Evolutionary conservation across 441 rosid genomes (phyloP), one percentile per base, ranked within the genome.

Genomic region (Eutrema salsugineum): DNA sequence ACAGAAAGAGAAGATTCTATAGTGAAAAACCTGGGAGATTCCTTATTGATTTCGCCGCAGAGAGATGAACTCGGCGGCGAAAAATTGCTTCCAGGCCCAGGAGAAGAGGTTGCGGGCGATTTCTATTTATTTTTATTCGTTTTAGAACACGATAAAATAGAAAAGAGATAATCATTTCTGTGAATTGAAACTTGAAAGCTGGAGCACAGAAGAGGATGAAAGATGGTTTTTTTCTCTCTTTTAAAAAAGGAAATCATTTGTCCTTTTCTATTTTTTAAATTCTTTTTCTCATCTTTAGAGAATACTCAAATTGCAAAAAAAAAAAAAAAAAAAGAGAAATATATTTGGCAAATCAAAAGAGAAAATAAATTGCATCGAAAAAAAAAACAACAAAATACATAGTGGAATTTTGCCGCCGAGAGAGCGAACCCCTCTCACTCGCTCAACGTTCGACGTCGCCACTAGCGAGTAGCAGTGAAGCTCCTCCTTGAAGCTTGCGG

Each of bases 361-460:
- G 5, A 32, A 15, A 54, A 30, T 4, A 55, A 43, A 11, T 67
- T 16, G 42, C 63, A 35, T 46, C n/a, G 43, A 40, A 35, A 38
- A 38, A 49, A 11, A 7, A 28, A 30, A 3, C n/a, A n/a, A n/a
- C n/a, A n/a, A 70, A n/a, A 42, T 2, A 47, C 16, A 8, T 58
- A 70, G 50, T 70, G 62, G 60, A 7, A 35, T 72, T 22, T 64
- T 64, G 71, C 77, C 58, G 66, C 77, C 58, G 76, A 42, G 69
- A 19, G 19, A 42, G 69, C 20, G n/a, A 49, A 32, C 46, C 66
- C 39, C 36, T 42, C 54, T 61, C 35, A 48, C 8, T 49, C 32
- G 20, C 65, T 27, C 36, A 36, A 51, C 48, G 49, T 53, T 50
- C 38, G 38, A 53, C 33, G 35, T 6, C 22, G n/a, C n/a, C 16